Percentiles rank a stretch among this genome's conserved stretches.
Evolutionary conservation across 1,284 basidiomycete species (phyloP).

Genomic region (Puccinia sorghi): DNA sequence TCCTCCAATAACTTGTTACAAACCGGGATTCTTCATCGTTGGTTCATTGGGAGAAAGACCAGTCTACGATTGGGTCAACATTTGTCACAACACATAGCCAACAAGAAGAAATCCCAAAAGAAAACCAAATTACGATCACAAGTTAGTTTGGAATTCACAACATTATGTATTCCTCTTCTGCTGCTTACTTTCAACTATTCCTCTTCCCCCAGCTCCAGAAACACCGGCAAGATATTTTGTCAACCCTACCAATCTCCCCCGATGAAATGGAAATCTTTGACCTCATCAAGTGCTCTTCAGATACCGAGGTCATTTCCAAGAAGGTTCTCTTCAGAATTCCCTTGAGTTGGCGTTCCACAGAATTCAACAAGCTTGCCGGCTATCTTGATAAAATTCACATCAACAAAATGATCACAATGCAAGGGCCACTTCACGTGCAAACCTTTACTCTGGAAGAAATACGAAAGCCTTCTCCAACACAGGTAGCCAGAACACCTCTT

Average conservation of each 20-base stretch:
- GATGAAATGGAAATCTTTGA: constrained; percentile 7
- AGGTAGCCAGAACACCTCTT: background rate
- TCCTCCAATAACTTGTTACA: background rate
- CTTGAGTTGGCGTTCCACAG: background rate
- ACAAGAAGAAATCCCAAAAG: constrained; percentile 6
- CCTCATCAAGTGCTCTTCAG: background rate
- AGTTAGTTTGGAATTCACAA: background rate
- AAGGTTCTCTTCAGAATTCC: background rate
- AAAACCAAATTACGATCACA: constrained; percentile 11
- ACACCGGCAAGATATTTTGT: background rate
- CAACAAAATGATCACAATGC: background rate
- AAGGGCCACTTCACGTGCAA: background rate
- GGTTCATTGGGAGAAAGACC: background rate
- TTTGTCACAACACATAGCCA: no score
- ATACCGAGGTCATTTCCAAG: background rate
- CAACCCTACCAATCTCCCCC: background rate
- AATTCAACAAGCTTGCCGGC: background rate
- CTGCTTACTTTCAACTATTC: no score
- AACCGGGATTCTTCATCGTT: background rate
- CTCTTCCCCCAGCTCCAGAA: background rate
- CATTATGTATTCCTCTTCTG: no score
- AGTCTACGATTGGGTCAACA: background rate
- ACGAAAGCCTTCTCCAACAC: background rate
- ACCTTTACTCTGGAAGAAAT: background rate
- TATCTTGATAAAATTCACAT: constrained; percentile 1